Evolutionary conservation across 1,139 yeast species (phyloP).

Genomic region (Yamadazyma taylorii): DNA sequence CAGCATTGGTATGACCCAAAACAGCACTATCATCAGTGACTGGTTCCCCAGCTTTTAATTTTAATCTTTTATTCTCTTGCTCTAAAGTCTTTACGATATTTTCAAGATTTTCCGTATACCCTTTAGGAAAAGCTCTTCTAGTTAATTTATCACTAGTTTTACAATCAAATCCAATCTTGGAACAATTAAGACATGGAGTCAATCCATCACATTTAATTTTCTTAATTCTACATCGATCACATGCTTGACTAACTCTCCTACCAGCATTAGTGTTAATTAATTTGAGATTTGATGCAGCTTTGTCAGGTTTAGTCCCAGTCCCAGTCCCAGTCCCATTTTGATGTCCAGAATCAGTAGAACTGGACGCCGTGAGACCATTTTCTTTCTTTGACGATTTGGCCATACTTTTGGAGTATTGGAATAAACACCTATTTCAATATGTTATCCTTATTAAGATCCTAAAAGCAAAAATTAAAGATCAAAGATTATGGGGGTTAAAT

Average conservation of each 20-base stretch:
- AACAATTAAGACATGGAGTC: constrained; percentile 69
- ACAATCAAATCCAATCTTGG: constrained; percentile 63
- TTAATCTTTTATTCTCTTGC: constrained; percentile 46
- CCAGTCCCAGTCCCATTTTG: background rate
- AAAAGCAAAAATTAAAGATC: too few relatives aligned
- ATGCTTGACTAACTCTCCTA: constrained; percentile 67
- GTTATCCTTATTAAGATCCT: too few relatives aligned
- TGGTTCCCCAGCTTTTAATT: constrained; percentile 13
- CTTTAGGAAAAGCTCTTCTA: constrained; percentile 72
- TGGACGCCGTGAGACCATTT: constrained; percentile 3
- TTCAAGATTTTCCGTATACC: constrained; percentile 74
- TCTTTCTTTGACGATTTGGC: constrained; percentile 6
- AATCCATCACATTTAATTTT: constrained; percentile 77
- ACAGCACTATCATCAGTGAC: constrained; percentile 5
- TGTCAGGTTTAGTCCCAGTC: constrained; percentile 14
- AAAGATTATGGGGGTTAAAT: too few relatives aligned
- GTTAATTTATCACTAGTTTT: constrained; percentile 71
- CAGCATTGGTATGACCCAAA: constrained; percentile 3
- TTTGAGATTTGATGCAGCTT: constrained; percentile 31
- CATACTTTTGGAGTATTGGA: too few relatives aligned
- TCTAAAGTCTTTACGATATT: constrained; percentile 59
- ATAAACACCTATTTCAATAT: too few relatives aligned
- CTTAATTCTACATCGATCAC: constrained; percentile 76
- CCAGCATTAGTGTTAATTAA: constrained; percentile 43
- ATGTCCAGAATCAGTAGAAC: background rate